Percentiles rank a stretch among this genome's conserved stretches.
These are phyloP conservation scores for Rhypophila decipiens DNA, from an alignment of 495 filamentous ascomycete genomes.

Conservation along the genomic window DNA sequence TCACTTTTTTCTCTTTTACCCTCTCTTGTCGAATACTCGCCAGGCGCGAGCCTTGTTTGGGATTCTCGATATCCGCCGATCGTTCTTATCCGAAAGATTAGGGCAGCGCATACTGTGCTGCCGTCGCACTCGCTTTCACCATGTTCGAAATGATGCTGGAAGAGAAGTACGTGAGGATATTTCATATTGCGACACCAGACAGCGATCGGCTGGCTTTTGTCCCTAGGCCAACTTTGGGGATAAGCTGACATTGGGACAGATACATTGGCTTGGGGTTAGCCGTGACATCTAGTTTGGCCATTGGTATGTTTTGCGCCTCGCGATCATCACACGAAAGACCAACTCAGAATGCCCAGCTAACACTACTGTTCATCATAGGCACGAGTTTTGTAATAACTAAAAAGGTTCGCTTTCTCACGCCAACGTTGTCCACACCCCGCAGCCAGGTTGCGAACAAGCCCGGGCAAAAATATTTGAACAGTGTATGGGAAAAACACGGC, in stretches of 20 bases:
- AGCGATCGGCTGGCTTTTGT: neutral
- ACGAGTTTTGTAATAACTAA: conserved; percentile 94
- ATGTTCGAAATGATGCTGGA: conserved; percentile 65
- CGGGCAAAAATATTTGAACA: neutral
- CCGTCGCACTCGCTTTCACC: conserved; percentile 32
- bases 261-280: conserved; percentile 87
- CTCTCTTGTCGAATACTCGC: conserved; percentile 7
- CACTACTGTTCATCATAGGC: conserved; percentile 47
- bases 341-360: neutral
- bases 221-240: conserved; percentile 10
- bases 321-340: neutral
- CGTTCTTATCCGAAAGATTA: conserved; percentile 3
- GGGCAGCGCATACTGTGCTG: conserved; percentile 23
- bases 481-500: neutral
- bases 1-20: neutral
- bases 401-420: conserved; percentile 50
- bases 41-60: conserved; percentile 8
- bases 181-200: neutral
- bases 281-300: conserved; percentile 86
- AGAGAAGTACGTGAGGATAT: conserved; percentile 74
- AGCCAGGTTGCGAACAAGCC: neutral
- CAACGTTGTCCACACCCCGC: neutral
- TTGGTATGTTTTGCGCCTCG: conserved; percentile 55
- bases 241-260: conserved; percentile 42
- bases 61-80: conserved; percentile 1